A percentile compares a stretch with the other conserved stretches of the same genome.
phyloP scores from a whole-genome alignment of 2,329 filamentous ascomycete genomes.

The Beauveria pseudobassiana region DNA sequence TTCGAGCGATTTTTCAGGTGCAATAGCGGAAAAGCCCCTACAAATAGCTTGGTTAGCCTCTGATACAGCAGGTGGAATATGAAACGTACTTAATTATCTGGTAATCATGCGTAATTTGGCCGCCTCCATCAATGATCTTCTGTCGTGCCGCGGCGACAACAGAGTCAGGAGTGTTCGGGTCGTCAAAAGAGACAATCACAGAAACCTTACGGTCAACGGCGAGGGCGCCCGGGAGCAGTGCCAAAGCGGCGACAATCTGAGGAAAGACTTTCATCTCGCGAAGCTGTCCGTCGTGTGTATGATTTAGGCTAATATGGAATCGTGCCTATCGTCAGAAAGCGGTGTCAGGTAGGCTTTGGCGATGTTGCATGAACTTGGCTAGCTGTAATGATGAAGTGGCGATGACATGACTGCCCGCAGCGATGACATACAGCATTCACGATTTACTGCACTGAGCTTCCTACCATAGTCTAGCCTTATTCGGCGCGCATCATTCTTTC shows the following conservation, averaged over 20 bases:
- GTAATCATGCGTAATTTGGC: conserved; percentile 74
- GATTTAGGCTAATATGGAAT: neutral
- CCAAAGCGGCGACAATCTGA: conserved; percentile 46
- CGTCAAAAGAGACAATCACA: conserved; percentile 71
- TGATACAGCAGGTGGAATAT: neutral
- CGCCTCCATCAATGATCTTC: conserved; percentile 61
- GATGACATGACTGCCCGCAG: neutral
- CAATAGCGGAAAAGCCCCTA: conserved; percentile 72
- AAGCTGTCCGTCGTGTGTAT: neutral
- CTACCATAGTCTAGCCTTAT: neutral
- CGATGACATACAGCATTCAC: neutral
- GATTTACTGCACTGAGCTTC: neutral
- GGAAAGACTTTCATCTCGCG: conserved; percentile 56
- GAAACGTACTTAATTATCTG: conserved; percentile 54
- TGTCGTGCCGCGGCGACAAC: conserved; percentile 66
- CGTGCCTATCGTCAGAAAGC: neutral
- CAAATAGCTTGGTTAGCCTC: neutral
- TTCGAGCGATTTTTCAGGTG: conserved; percentile 61
- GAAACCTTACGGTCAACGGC: conserved; percentile 62
- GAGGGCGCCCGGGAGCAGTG: conserved; percentile 50
- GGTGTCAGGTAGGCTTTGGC: neutral
- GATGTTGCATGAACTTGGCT: neutral
- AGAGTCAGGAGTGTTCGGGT: conserved; percentile 54
- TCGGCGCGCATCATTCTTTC: conserved; percentile 1
- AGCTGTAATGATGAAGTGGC: neutral